A percentile compares a stretch with the other conserved stretches of the same genome.
Conservation (phyloP, 805 yeast species). For the Lachancea quebecensis region DNA sequence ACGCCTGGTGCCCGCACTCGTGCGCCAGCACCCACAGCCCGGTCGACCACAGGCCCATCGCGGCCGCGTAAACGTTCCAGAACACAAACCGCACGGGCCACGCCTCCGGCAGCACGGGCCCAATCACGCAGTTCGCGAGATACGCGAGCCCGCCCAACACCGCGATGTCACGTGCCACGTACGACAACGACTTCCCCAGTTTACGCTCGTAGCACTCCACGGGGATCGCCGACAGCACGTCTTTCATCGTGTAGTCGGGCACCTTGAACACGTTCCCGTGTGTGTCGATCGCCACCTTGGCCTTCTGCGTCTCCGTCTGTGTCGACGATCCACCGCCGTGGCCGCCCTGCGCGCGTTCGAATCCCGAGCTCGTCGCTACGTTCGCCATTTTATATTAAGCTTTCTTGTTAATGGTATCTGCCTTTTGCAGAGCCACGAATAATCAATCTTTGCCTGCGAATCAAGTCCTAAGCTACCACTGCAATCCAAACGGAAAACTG, state of each 20-base stretch:
- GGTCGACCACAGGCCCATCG: conserved; percentile 61
- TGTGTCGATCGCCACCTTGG: conserved; percentile 44
- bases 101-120: conserved; percentile 8
- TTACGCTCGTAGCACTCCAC: conserved; percentile 66
- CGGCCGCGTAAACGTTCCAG: conserved; percentile 51
- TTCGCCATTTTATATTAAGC: neutral
- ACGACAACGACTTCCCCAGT: conserved; percentile 46
- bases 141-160: conserved; percentile 44
- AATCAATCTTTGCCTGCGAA: too few relatives aligned
- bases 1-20: conserved; percentile 89
- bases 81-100: conserved; percentile 40
- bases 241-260: conserved; percentile 73
- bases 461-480: too few relatives aligned
- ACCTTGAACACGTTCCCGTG: conserved; percentile 61
- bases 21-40: conserved; percentile 86
- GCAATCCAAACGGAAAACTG: too few relatives aligned
- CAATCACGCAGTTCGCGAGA: conserved; percentile 29
- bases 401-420: too few relatives aligned
- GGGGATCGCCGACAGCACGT: conserved; percentile 66
- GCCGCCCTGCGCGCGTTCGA: conserved; percentile 2
- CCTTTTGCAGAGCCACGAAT: too few relatives aligned
- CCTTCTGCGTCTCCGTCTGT: conserved; percentile 1
- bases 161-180: conserved; percentile 61
- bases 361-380: neutral
- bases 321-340: conserved; percentile 11